A percentile compares a stretch with the other conserved stretches of the same genome.
Conservation (phyloP, 1,139 yeast genomes). For the Candida anutae region DNA sequence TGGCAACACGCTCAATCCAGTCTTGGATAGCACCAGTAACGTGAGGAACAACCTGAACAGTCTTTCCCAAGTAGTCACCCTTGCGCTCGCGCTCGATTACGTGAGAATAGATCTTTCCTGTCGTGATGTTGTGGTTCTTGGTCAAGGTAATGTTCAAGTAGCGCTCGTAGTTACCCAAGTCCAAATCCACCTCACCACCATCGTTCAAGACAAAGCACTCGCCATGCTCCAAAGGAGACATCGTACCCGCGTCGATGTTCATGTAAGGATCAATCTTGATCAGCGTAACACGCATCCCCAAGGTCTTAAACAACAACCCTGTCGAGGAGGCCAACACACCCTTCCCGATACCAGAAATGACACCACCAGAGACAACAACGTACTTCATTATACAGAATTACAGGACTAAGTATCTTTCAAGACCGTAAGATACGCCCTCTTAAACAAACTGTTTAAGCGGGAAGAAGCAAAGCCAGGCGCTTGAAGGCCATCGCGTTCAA, state of each 20-base stretch:
- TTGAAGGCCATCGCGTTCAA: slow-evolving; percentile 6
- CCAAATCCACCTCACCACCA: slow-evolving; percentile 98
- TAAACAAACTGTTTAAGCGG: slow-evolving; percentile 42
- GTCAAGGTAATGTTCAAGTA: slow-evolving; percentile 90
- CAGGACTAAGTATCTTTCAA: slow-evolving; percentile 2
- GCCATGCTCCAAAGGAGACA: slow-evolving; percentile 98
- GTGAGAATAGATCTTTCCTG: slow-evolving; percentile 92
- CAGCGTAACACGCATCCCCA: slow-evolving; percentile 91
- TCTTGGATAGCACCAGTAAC: slow-evolving; percentile 95
- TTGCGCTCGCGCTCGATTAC: slow-evolving; percentile 93
- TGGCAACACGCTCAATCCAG: slow-evolving; percentile 93
- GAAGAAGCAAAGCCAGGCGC: slow-evolving; percentile 29
- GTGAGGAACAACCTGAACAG: slow-evolving; percentile 99
- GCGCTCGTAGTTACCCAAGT: slow-evolving; percentile 95
- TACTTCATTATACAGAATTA: slow-evolving; percentile 58
- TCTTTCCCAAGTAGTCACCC: slow-evolving; percentile 96
- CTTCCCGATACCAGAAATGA: slow-evolving; percentile 97
- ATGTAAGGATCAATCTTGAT: slow-evolving; percentile 98
- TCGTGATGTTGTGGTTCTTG: slow-evolving; percentile 90
- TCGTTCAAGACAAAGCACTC: slow-evolving; percentile 96
- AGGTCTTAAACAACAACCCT: slow-evolving; percentile 86
- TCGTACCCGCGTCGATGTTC: slow-evolving; percentile 99
- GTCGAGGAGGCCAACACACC: slow-evolving; percentile 97
- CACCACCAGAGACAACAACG: slow-evolving; percentile 99
- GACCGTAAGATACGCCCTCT: slow-evolving; percentile 31